Evolutionary conservation across 192 early-diverging fungal genomes (phyloP).

Genomic region (Pilaira anomala): DNA sequence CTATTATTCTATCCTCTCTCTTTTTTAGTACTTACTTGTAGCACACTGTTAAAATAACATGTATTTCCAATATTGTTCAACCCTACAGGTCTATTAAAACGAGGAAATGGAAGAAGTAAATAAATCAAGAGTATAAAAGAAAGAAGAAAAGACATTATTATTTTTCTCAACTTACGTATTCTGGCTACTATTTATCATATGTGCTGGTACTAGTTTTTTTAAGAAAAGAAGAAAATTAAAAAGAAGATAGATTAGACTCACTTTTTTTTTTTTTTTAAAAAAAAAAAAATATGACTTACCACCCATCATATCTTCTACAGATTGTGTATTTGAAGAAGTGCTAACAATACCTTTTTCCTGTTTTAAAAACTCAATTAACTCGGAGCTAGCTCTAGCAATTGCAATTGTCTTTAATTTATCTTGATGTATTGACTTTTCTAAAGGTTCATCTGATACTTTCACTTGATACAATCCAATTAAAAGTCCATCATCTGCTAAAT

Average conservation of each 20-base stretch:
- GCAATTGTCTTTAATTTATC: conserved; percentile 26
- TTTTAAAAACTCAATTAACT: conserved; percentile 20
- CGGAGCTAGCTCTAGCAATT: conserved; percentile 18
- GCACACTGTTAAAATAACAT: conserved; percentile 84
- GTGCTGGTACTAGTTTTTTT: background rate
- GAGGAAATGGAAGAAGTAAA: too few species aligned
- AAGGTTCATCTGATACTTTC: conserved; percentile 37
- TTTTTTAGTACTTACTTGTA: conserved; percentile 44
- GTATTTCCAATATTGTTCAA: conserved; percentile 84
- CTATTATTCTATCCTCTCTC: background rate
- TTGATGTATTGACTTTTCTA: conserved; percentile 22
- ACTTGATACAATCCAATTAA: conserved; percentile 27
- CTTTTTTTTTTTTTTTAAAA: background rate
- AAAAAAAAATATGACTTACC: background rate
- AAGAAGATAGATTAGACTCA: background rate
- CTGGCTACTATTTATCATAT: conserved; percentile 2
- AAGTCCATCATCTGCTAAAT: conserved; percentile 35
- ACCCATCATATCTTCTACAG: background rate
- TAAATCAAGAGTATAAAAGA: background rate
- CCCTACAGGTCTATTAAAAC: conserved; percentile 58
- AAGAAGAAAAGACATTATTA: background rate
- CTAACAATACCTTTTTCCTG: background rate
- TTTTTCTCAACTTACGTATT: conserved; percentile 1
- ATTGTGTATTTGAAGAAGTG: background rate
- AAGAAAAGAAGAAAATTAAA: background rate